Percentiles rank a stretch among this genome's conserved stretches.
Conservation (phyloP, 352 stramenopile genomes). For the Detonula confervacea region DNA sequence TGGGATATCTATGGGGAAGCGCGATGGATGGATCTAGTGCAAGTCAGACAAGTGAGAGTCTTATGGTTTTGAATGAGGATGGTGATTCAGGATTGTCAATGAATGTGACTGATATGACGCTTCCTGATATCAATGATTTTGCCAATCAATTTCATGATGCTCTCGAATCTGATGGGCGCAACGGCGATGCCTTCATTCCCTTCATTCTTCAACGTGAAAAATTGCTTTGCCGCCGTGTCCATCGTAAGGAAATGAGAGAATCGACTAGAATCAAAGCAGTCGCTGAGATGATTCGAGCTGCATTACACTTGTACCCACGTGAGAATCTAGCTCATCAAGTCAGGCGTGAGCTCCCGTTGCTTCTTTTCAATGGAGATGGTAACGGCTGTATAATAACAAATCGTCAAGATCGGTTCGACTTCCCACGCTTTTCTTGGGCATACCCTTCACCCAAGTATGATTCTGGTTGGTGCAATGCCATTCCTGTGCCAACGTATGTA, state of each 20-base stretch:
- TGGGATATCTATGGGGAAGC: too few relatives aligned
- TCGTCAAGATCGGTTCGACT: not conserved
- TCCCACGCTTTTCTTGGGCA: constrained; percentile 20
- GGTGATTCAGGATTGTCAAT: too few relatives aligned
- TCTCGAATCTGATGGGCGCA: too few relatives aligned
- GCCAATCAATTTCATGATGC: too few relatives aligned
- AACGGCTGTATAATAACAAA: constrained; percentile 3
- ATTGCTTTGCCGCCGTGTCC: not conserved
- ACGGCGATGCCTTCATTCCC: too few relatives aligned
- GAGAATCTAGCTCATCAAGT: not conserved
- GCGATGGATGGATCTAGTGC: too few relatives aligned
- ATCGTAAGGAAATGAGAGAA: not conserved
- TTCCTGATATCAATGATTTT: too few relatives aligned
- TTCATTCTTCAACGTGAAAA: not conserved
- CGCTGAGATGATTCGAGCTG: constrained; percentile 7
- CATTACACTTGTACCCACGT: not conserved
- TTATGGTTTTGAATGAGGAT: too few relatives aligned
- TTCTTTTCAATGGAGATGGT: not conserved
- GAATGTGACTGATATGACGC: too few relatives aligned
- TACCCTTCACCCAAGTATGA: constrained; percentile 19
- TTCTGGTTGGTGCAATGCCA: constrained; percentile 10
- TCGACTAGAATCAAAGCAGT: not conserved
- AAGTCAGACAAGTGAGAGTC: too few relatives aligned
- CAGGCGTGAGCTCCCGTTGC: not conserved
- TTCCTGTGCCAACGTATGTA: constrained; percentile 11